Percentiles rank a stretch among this genome's conserved stretches.
Evolutionary conservation across 352 stramenopile genomes (phyloP).

Genomic region (Phytophthora pisi): DNA sequence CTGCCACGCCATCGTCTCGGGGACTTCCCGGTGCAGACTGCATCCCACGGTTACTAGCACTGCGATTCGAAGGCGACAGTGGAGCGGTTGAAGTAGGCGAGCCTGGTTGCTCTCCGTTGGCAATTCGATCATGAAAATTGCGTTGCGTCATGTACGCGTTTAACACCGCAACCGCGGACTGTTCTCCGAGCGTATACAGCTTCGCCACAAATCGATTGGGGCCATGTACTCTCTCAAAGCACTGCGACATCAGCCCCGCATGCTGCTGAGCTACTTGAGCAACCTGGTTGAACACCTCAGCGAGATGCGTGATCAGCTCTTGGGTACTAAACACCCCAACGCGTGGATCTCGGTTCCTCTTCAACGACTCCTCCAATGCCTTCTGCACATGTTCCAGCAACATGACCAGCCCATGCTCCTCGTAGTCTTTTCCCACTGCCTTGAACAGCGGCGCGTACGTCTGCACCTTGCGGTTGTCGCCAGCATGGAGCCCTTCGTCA

Average conservation of each 20-base stretch:
- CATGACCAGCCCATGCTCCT: constrained; percentile 66
- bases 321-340: constrained; percentile 69
- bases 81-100: constrained; percentile 12
- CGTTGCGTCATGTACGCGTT: constrained; percentile 77
- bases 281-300: constrained; percentile 76
- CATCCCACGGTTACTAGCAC: constrained; percentile 17
- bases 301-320: constrained; percentile 77
- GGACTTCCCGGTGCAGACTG: constrained; percentile 17
- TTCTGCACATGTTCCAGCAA: constrained; percentile 56
- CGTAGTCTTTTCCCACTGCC: constrained; percentile 67
- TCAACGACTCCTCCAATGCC: constrained; percentile 43
- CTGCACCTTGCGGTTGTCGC: constrained; percentile 55
- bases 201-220: constrained; percentile 53
- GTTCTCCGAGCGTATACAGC: constrained; percentile 71
- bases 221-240: constrained; percentile 61
- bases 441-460: constrained; percentile 82
- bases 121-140: constrained; percentile 72
- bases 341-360: constrained; percentile 23
- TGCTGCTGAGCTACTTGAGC: constrained; percentile 72
- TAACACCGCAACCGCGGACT: constrained; percentile 59
- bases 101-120: constrained; percentile 21
- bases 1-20: constrained; percentile 64
- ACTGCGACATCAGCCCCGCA: constrained; percentile 52
- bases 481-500: constrained; percentile 51
- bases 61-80: constrained; percentile 28